These are phyloP conservation scores for Peronospora belbahrii DNA, from an alignment of 352 stramenopile species.

Conservation along the genomic window DNA sequence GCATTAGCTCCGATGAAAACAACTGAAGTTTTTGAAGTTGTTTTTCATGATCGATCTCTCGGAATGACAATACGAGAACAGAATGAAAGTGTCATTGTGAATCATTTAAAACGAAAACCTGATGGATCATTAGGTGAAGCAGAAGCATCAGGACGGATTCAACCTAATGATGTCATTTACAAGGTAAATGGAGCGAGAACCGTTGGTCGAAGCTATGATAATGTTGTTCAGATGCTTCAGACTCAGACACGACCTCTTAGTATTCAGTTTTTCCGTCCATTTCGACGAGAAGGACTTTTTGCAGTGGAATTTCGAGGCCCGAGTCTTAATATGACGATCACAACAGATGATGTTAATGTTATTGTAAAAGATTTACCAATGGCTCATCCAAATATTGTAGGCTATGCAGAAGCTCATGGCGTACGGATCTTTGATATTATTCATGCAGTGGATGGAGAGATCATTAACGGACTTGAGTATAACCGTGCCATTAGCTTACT, in stretches of 20 bases:
- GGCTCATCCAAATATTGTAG: slow-evolving; percentile 75
- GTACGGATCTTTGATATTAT: slow-evolving; percentile 76
- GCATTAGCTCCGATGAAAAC: slow-evolving; percentile 73
- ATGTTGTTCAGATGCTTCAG: slow-evolving; percentile 82
- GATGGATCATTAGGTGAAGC: slow-evolving; percentile 48
- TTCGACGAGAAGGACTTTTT: slow-evolving; percentile 69
- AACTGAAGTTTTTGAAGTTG: slow-evolving; percentile 70
- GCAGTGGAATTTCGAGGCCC: slow-evolving; percentile 73
- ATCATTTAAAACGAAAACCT: slow-evolving; percentile 66
- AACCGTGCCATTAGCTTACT: slow-evolving; percentile 73
- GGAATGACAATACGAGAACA: slow-evolving; percentile 82
- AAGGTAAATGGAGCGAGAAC: slow-evolving; percentile 75
- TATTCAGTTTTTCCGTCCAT: slow-evolving; percentile 80
- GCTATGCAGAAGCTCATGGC: slow-evolving; percentile 73
- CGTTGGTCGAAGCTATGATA: slow-evolving; percentile 72
- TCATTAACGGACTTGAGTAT: slow-evolving; percentile 76
- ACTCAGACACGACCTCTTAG: slow-evolving; percentile 58
- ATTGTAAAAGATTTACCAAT: slow-evolving; percentile 81
- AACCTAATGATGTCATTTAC: slow-evolving; percentile 77
- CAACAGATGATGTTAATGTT: slow-evolving; percentile 75
- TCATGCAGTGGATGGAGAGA: slow-evolving; percentile 69
- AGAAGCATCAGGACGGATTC: slow-evolving; percentile 48
- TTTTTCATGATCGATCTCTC: slow-evolving; percentile 59
- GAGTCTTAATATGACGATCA: slow-evolving; percentile 84
- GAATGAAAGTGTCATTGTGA: slow-evolving; percentile 80